A percentile compares a stretch with the other conserved stretches of the same genome.
Conservation (phyloP, 176 grass and related monocot species). For the Zoysia japonica region DNA sequence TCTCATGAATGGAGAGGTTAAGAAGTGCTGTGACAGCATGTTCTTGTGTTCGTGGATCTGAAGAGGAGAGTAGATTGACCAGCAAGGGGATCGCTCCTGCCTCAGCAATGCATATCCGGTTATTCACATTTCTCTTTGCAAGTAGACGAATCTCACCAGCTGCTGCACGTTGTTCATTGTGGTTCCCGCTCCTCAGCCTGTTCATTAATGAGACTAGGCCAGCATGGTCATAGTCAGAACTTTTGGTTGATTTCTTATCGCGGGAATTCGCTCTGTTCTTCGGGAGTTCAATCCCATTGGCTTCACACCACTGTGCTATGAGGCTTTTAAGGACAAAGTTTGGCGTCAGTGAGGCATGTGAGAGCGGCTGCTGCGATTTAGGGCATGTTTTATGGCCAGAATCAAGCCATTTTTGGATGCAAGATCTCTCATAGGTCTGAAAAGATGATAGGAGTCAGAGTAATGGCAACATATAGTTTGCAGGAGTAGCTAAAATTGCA, state of each 20-base stretch:
- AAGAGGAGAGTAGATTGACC: conserved; percentile 77
- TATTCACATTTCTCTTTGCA: conserved; percentile 92
- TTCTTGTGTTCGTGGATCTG: conserved; percentile 80
- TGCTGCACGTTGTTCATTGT: conserved; percentile 80
- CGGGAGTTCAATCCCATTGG: conserved; percentile 80
- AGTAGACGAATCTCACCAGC: conserved; percentile 92
- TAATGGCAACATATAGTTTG: background rate
- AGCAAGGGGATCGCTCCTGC: conserved; percentile 81
- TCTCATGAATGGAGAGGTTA: conserved; percentile 93
- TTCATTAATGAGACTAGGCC: conserved; percentile 67
- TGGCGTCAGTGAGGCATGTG: conserved; percentile 70
- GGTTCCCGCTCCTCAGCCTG: conserved; percentile 60
- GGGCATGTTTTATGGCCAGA: conserved; percentile 92
- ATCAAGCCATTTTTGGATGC: conserved; percentile 97
- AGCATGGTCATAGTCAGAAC: conserved; percentile 64
- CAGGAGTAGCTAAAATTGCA: background rate
- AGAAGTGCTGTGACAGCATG: conserved; percentile 92
- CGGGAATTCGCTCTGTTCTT: conserved; percentile 54
- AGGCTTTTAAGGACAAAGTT: conserved; percentile 95
- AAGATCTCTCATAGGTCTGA: conserved; percentile 89
- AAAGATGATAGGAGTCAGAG: background rate
- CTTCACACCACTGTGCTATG: conserved; percentile 94
- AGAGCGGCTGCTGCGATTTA: conserved; percentile 74
- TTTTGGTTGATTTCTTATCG: conserved; percentile 58
- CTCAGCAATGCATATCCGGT: conserved; percentile 87